These are phyloP conservation scores for Aspergillus sp. DNA, from an alignment of 2,329 filamentous ascomycete species.

Conservation along the genomic window DNA sequence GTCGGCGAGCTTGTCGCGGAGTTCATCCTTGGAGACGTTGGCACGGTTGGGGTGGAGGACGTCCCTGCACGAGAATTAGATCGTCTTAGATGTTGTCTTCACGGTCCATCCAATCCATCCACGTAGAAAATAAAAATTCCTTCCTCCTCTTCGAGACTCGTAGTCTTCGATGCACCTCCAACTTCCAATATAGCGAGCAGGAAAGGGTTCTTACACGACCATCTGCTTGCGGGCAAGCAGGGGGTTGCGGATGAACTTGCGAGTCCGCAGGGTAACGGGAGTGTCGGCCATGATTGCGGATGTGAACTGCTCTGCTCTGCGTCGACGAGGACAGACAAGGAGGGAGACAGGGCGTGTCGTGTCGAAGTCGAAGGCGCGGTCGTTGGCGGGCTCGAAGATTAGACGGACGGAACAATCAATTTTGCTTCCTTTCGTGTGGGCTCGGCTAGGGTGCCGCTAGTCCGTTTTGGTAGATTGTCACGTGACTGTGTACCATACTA, in stretches of 20 bases:
- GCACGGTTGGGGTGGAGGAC: slow-evolving; percentile 98
- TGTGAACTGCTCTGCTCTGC: slow-evolving; percentile 24
- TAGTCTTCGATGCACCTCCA: neutral
- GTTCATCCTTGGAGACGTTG: slow-evolving; percentile 99
- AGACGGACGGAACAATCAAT: slow-evolving; percentile 27
- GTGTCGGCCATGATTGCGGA: slow-evolving; percentile 79
- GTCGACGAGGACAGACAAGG: slow-evolving; percentile 23
- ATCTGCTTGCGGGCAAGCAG: slow-evolving; percentile 99
- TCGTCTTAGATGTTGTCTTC: slow-evolving; percentile 12
- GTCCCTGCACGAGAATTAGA: slow-evolving; percentile 63
- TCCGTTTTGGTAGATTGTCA: slow-evolving; percentile 15
- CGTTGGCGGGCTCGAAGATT: slow-evolving; percentile 29
- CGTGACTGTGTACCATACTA: neutral
- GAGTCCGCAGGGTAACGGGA: slow-evolving; percentile 84
- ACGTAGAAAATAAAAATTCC: slow-evolving; percentile 6
- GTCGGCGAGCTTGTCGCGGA: slow-evolving; percentile 88
- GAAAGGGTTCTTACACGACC: slow-evolving; percentile 79
- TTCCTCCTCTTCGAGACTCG: neutral
- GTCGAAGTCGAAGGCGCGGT: slow-evolving; percentile 26
- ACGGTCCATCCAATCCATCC: slow-evolving; percentile 1
- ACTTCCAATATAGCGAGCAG: slow-evolving; percentile 1
- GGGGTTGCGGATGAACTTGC: slow-evolving; percentile 99
- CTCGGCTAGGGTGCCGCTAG: slow-evolving; percentile 43
- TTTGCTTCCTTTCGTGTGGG: slow-evolving; percentile 38
- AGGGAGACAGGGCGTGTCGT: slow-evolving; percentile 23